Conservation (phyloP, 768 basidiomycete genomes). For the Clitopilus hobsonii region DNA sequence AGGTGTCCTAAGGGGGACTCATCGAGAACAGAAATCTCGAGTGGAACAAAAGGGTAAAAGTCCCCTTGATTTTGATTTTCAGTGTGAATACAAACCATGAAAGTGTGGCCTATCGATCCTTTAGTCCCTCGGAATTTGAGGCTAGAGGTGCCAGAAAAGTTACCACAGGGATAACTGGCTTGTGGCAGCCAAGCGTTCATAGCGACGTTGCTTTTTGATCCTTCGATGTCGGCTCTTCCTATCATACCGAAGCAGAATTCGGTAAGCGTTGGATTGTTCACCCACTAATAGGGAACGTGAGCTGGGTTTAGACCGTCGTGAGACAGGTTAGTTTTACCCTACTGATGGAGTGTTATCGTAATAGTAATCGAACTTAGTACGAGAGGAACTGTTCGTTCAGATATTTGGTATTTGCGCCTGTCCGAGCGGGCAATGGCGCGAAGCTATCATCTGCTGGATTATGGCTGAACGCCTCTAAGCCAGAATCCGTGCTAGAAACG, state of each 20-base stretch:
- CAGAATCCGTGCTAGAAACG: constrained; percentile 76
- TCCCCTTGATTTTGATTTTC: constrained; percentile 80
- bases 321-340: constrained; percentile 87
- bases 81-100: constrained; percentile 79
- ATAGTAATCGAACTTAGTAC: constrained; percentile 80
- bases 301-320: constrained; percentile 81
- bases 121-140: constrained; percentile 76
- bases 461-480: constrained; percentile 83
- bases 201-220: constrained; percentile 53
- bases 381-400: constrained; percentile 81
- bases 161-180: constrained; percentile 78
- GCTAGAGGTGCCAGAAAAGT: constrained; percentile 80
- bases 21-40: constrained; percentile 77
- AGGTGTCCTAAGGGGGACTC: constrained; percentile 79
- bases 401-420: constrained; percentile 80
- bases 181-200: constrained; percentile 82
- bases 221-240: constrained; percentile 13
- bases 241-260: constrained; percentile 37
- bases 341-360: constrained; percentile 72
- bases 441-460: constrained; percentile 82
- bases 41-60: constrained; percentile 80
- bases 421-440: constrained; percentile 74
- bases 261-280: constrained; percentile 80
- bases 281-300: constrained; percentile 74
- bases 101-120: constrained; percentile 83